Base-by-base conservation (phyloP, 192 early-diverging fungal genomes). In the Backusella tarrabulga region DNA sequence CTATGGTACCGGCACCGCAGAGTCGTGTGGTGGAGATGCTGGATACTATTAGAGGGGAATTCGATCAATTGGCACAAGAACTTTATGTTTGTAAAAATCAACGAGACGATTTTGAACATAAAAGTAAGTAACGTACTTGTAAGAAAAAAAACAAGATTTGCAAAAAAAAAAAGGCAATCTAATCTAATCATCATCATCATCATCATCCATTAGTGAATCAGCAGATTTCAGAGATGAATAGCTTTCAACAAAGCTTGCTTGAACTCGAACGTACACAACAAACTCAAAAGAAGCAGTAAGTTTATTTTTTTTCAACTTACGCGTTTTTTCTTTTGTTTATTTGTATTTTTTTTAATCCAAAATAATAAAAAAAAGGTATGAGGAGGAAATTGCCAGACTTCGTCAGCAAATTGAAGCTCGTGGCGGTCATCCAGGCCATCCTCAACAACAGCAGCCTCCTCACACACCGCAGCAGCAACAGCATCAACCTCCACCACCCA, bases 181-280 rank as follows among this genome's bases (percentile, higher is more conserved):
- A 84, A 14, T 80, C 21, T 67, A 44, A 41, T 69, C 54, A n/a
- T 32, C 0, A 32, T 32, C 29, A 29, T 32, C 1, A 32, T 32
- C 29, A 32, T 35, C 42, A 79, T 60, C 23, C 50, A 70, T 42
- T 72, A 85, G 95, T 95, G 67, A 90, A 82, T 75, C 83, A 67
- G 70, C 96, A 97, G 84, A 89, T 95, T 72, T 87, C 86, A 73
- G 96, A 97, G 85, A 91, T 96, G 81, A 89, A 88, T 50, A 85
- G 83, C 34, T 91, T 95, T 74, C 91, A 95, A 84, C 89, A 95
- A 81, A 88, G 83, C 54, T 77, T 97, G 35, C 86, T 83, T 68
- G 96, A 97, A 38, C 88, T 97, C 34, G 95, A 97, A 77, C 89
- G 95, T 76, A 86, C 91, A 34, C 94, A 96, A 81, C 87, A 90